Evolutionary conservation across 768 basidiomycete species (phyloP).

Genomic region (Cyathus striatus): DNA sequence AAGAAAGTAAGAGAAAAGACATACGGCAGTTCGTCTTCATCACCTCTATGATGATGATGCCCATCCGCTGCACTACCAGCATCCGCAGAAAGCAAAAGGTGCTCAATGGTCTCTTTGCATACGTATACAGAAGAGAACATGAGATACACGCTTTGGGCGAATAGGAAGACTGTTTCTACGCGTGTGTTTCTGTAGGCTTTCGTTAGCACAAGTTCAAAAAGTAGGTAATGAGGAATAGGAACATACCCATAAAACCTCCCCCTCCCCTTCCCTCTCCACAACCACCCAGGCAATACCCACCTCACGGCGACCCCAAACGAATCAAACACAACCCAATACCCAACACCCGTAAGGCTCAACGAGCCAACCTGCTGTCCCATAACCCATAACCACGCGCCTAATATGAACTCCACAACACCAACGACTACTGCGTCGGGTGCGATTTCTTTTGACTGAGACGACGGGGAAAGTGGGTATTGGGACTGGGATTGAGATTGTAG

Average conservation of each 20-base stretch:
- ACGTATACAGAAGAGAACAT: conserved; percentile 95
- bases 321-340: conserved; percentile 97
- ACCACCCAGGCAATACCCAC: conserved; percentile 38
- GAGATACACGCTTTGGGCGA: conserved; percentile 89
- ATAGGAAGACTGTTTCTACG: conserved; percentile 66
- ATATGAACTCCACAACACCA: conserved; percentile 44
- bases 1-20: conserved; percentile 8
- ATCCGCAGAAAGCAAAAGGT: conserved; percentile 68
- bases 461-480: background rate
- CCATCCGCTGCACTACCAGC: conserved; percentile 41
- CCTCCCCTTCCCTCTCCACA: conserved; percentile 30
- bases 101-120: conserved; percentile 95
- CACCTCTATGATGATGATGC: conserved; percentile 62
- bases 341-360: conserved; percentile 82
- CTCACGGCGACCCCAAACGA: conserved; percentile 70
- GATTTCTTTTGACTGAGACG: conserved; percentile 6
- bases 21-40: conserved; percentile 42
- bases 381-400: conserved; percentile 83
- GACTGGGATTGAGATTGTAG: background rate
- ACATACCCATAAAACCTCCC: conserved; percentile 53
- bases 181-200: conserved; percentile 57
- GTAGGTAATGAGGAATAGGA: conserved; percentile 3
- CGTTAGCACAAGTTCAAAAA: conserved; percentile 5
- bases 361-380: conserved; percentile 86
- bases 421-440: conserved; percentile 16